Evolutionary conservation across 768 basidiomycete species (phyloP).

Genomic region (Lactarius sp.): DNA sequence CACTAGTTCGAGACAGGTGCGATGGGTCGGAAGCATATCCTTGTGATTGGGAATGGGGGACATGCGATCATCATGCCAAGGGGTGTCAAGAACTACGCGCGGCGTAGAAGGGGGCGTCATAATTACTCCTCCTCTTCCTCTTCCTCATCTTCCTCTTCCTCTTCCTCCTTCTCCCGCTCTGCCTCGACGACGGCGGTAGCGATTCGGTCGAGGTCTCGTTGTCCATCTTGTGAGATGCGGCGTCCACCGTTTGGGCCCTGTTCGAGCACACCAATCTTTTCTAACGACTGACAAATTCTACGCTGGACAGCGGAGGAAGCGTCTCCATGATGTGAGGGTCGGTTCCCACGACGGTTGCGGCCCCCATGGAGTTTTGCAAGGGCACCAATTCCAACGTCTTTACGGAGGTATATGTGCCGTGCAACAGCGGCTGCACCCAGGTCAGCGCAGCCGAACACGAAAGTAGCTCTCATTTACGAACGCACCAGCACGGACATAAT

Average conservation of each 20-base stretch:
- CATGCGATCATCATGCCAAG: constrained; percentile 16
- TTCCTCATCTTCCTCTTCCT: constrained; percentile 59
- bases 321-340: constrained; percentile 90
- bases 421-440: constrained; percentile 77
- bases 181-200: constrained; percentile 85
- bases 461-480: constrained; percentile 22
- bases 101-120: constrained; percentile 1
- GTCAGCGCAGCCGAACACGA: not conserved
- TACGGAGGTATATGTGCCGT: constrained; percentile 99
- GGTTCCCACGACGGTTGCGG: constrained; percentile 92
- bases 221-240: constrained; percentile 94
- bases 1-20: not conserved
- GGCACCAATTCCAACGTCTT: constrained; percentile 91
- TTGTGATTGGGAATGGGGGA: constrained; percentile 1
- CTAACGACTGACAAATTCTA: constrained; percentile 92
- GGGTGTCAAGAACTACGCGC: constrained; percentile 11
- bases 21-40: constrained; percentile 4
- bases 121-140: constrained; percentile 43
- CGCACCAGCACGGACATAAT: constrained; percentile 95
- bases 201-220: constrained; percentile 92
- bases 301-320: constrained; percentile 87
- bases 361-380: constrained; percentile 96
- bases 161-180: constrained; percentile 67
- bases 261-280: constrained; percentile 98
- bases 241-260: constrained; percentile 90